Base-by-base conservation (phyloP, 1,139 yeast genomes). In the Sugiyamaella grinbergsii region DNA sequence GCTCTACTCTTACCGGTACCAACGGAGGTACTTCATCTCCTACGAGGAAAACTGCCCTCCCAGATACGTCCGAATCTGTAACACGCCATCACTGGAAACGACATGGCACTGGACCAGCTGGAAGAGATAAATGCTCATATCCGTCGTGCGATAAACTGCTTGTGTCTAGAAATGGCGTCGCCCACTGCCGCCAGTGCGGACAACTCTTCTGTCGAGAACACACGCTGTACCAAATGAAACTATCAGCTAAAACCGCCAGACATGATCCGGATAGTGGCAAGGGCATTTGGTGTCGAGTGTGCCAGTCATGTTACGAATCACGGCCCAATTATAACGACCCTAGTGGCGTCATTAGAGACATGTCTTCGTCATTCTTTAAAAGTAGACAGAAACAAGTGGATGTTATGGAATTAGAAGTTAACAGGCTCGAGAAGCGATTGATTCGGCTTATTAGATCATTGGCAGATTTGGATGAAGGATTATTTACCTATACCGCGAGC, bases 201-300 rank as follows among this genome's bases (percentile, higher is more conserved):
- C 68, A 73, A 24, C 67, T 89, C 18, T 88, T 70, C 63, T 89
- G 96, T 64, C 76, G 77, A 53, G 70, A 68, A 23, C 96, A 90
- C 70, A 76, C 89, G 2, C 68, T 72, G 47, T 81, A 74, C 62
- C 74, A 73, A 39, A 68, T 78, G 53, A 79, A 72, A 69, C 73
- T 72, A 48, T 74, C 73, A 60, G 15, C 32, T 1, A 67, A 57
- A 32, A 65, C 63, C 54, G 88, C 81, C 4, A 51, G 72, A 43
- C 73, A 78, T 58, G 76, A 79, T 55, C 72, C 79, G 0, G 60
- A 54, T 2, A 58, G 65, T 23, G 56, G 54, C 7, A 28, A 22
- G 13, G 95, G 95, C 0, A 68, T 73, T 4, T 85, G 93, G 93
- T 74, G 82, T 46, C 72, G 84, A 42, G 84, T 88, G 54, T 90